Evolutionary conservation across 495 filamentous ascomycete genomes (phyloP).

Genomic region (Neurospora sp.): DNA sequence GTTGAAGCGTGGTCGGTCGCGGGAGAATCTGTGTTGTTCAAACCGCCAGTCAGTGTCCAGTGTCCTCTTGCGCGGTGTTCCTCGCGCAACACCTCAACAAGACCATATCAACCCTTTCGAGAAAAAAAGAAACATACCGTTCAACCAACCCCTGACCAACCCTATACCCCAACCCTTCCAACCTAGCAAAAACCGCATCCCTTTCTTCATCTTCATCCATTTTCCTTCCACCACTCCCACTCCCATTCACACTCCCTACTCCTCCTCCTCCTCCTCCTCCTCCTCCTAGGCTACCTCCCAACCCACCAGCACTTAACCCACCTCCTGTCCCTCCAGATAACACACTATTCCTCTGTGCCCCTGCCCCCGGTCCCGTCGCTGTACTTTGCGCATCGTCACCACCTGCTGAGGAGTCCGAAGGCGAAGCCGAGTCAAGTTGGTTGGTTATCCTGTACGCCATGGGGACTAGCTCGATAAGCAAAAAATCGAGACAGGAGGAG

Average conservation of each 20-base stretch:
- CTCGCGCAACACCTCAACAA: not conserved
- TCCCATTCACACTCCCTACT: not conserved
- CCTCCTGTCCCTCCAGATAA: not conserved
- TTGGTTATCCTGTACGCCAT: slow-evolving; percentile 74
- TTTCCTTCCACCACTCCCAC: slow-evolving; percentile 9
- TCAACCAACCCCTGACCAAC: slow-evolving; percentile 91
- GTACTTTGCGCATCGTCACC: not conserved
- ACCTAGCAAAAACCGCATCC: slow-evolving; percentile 71
- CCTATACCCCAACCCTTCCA: slow-evolving; percentile 82
- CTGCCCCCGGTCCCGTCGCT: not conserved
- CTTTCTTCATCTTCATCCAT: slow-evolving; percentile 64
- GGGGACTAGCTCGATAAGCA: slow-evolving; percentile 93
- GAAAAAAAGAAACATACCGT: slow-evolving; percentile 45
- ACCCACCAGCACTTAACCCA: not conserved
- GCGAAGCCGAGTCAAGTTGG: slow-evolving; percentile 33
- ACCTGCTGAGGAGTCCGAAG: not conserved
- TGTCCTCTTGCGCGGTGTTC: not conserved
- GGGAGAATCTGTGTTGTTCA: slow-evolving; percentile 75
- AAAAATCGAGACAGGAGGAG: slow-evolving; percentile 78
- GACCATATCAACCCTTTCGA: not conserved
- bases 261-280: not conserved
- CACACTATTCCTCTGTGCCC: not conserved
- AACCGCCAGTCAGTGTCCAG: no score
- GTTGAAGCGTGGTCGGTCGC: slow-evolving; percentile 74
- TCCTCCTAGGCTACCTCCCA: not conserved